Percentiles rank a stretch among this genome's conserved stretches.
phyloP scores from a whole-genome alignment of 176 grass and related monocot species.

The Carex scoparia region DNA sequence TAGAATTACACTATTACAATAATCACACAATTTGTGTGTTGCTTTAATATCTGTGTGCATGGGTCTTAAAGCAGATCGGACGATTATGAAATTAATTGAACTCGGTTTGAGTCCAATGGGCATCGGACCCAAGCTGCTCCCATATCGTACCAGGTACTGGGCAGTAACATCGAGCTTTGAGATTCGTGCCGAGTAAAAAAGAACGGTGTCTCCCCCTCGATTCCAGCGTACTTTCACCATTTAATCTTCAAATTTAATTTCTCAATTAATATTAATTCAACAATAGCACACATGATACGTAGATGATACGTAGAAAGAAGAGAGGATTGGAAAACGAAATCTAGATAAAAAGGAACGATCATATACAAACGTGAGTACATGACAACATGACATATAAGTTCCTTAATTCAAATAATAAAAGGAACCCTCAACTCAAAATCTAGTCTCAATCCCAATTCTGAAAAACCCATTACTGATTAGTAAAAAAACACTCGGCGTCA shows the following conservation, averaged over 20 bases:
- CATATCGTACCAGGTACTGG: no score
- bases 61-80: no score
- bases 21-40: no score
- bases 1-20: not conserved
- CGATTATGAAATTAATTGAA: no score
- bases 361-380: not conserved
- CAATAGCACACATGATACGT: not conserved
- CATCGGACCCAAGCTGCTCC: no score
- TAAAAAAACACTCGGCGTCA: not conserved
- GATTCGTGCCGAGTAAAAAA: no score
- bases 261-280: no score
- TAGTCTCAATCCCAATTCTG: not conserved
- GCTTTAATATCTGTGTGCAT: no score
- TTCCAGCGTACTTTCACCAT: not conserved
- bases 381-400: not conserved
- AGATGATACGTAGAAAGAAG: not conserved
- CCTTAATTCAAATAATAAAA: not conserved
- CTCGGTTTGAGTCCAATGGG: no score
- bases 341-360: not conserved
- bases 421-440: not conserved
- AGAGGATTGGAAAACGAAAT: not conserved
- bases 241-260: not conserved
- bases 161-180: no score
- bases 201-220: no score
- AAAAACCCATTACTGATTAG: not conserved